Conservation (phyloP, 441 rosid species). For the Raphanus hybrid region DNA sequence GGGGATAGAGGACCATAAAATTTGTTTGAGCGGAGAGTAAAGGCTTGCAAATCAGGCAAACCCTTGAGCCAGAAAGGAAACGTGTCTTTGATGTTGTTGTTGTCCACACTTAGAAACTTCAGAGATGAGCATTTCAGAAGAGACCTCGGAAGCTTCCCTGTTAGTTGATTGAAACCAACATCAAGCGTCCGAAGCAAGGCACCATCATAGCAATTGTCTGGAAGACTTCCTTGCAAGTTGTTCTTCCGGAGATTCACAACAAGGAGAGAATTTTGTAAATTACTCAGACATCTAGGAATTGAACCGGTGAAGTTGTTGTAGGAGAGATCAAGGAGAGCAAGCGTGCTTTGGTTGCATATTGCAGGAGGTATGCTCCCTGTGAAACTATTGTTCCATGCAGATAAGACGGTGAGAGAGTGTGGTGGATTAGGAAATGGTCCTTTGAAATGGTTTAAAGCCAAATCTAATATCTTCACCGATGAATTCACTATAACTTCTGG, state of each 20-base stretch:
- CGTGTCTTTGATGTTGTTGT: slow-evolving; percentile 46
- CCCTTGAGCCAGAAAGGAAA: slow-evolving; percentile 61
- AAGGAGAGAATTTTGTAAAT: background rate
- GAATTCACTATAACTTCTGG: background rate
- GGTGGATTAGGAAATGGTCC: slow-evolving; percentile 26
- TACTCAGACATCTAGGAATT: slow-evolving; percentile 29
- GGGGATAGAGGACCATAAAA: slow-evolving; percentile 51
- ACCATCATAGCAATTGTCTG: slow-evolving; percentile 25
- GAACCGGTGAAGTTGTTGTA: slow-evolving; percentile 29
- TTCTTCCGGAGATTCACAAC: slow-evolving; percentile 55
- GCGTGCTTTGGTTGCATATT: slow-evolving; percentile 39
- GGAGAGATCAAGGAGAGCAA: slow-evolving; percentile 33
- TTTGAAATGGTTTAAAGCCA: background rate
- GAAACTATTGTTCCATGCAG: slow-evolving; percentile 43
- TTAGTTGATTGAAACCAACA: slow-evolving; percentile 42
- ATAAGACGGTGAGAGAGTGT: slow-evolving; percentile 17
- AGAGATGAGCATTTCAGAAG: slow-evolving; percentile 42
- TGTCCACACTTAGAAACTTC: slow-evolving; percentile 50
- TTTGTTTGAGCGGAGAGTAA: slow-evolving; percentile 51
- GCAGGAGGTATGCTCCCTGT: slow-evolving; percentile 46
- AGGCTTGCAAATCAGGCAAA: slow-evolving; percentile 43
- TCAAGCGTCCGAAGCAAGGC: slow-evolving; percentile 51
- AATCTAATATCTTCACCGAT: background rate
- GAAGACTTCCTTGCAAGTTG: slow-evolving; percentile 40
- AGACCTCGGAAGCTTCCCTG: slow-evolving; percentile 54